Conservation (phyloP, 352 stramenopile genomes). For the Phytophthora sojae region DNA sequence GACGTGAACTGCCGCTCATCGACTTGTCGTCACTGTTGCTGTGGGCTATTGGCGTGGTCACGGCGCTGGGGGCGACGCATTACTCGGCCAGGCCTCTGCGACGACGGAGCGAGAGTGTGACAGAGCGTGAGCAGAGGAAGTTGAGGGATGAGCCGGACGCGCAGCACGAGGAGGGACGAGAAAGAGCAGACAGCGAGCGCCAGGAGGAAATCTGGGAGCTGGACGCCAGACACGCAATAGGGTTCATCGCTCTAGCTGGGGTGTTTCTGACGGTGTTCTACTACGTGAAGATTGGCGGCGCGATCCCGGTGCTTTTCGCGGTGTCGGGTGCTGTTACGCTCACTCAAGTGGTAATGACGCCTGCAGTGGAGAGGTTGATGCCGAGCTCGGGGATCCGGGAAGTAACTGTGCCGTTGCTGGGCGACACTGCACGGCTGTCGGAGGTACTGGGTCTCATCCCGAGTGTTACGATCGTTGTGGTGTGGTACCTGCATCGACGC, state of each 20-base stretch:
- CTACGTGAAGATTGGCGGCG: slow-evolving; percentile 65
- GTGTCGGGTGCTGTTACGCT: slow-evolving; percentile 60
- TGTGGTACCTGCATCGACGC: slow-evolving; percentile 74
- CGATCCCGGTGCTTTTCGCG: slow-evolving; percentile 77
- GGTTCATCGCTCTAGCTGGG: slow-evolving; percentile 68
- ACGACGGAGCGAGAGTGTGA: slow-evolving; percentile 18
- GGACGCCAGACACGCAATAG: slow-evolving; percentile 64
- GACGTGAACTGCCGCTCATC: slow-evolving; percentile 55
- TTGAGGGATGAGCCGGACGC: slow-evolving; percentile 22
- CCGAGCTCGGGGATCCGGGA: slow-evolving; percentile 46
- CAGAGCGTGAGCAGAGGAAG: slow-evolving; percentile 27
- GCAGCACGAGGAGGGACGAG: slow-evolving; percentile 14
- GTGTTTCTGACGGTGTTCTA: slow-evolving; percentile 77
- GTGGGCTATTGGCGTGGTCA: slow-evolving; percentile 68
- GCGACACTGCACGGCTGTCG: slow-evolving; percentile 49
- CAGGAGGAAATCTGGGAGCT: slow-evolving; percentile 64
- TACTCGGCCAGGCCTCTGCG: slow-evolving; percentile 51
- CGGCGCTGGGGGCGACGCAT: slow-evolving; percentile 67
- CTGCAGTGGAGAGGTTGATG: slow-evolving; percentile 44
- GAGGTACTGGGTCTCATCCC: slow-evolving; percentile 58
- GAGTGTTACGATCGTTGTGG: slow-evolving; percentile 45
- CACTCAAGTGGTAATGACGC: slow-evolving; percentile 60
- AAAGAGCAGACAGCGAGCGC: slow-evolving; percentile 7
- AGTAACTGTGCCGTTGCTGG: slow-evolving; percentile 44
- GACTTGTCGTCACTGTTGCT: slow-evolving; percentile 69